Evolutionary conservation across 2,329 filamentous ascomycete genomes (phyloP), one percentile per base, ranked within the genome.

Genomic region (Phyllosticta citriasiana): DNA sequence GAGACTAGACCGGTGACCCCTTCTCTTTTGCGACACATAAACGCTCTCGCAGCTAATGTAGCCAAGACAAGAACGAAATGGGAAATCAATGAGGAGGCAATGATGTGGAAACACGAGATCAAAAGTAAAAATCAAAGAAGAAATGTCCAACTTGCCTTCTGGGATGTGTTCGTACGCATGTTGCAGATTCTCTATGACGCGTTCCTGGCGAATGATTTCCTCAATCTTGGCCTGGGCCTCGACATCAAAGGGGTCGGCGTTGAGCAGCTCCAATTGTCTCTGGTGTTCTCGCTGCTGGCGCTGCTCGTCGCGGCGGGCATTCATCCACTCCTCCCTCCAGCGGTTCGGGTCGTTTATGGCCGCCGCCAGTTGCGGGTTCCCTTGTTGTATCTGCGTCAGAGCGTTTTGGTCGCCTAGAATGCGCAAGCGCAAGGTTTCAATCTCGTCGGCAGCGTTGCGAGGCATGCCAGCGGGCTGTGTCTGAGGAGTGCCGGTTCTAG

Each of bases 111-210:
- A 59, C 27, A 30, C 47, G 33, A 57, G 33, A 57, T 10, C 25
- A 12, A 35, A 47, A n/a, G n/a, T n/a, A 16, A 16, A 24, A 57
- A 47, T 27, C 27, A 60, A 61, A 57, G 54, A 22, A 22, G 50
- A 53, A 47, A 56, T 33, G 63, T 51, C 27, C 16, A 51, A 76
- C 82, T 68, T 77, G 95, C 93, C 93, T 83, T 97, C 94, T 0
- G 94, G 94, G 70, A 95, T 96, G 76, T 97, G 88, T 76, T 97
- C 93, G 82, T 97, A 93, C 52, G 94, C 94, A 76, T 92, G 94
- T 71, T 97, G 91, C 63, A 97, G 76, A 70, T 99, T 99, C 77
- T 97, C 91, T 74, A 93, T 91, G 54, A 99, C 93, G 16, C 88
- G 83, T 76, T 97, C 89, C 75, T 97, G 89, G 60, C 94, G 87